A percentile compares a stretch with the other conserved stretches of the same genome.
Evolutionary conservation across 202 grass and related monocot species (phyloP).

Genomic region (Panicum hallii): DNA sequence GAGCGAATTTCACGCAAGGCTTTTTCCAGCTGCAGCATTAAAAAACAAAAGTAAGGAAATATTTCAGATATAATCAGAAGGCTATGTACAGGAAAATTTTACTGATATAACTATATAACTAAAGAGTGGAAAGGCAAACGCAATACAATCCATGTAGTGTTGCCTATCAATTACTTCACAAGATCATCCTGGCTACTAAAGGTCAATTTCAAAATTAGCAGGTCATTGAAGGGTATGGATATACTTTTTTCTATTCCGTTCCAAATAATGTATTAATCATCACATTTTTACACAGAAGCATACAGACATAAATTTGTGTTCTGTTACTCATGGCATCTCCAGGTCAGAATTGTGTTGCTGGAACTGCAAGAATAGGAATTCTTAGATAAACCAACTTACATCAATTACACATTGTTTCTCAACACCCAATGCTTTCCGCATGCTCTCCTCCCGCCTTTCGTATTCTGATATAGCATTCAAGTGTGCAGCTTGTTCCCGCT

Average conservation of each 20-base stretch:
- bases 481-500: conserved; percentile 83
- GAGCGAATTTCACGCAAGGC: conserved; percentile 74
- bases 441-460: conserved; percentile 75
- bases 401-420: conserved; percentile 89
- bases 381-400: conserved; percentile 56
- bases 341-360: conserved; percentile 4
- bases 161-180: background rate
- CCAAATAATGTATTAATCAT: background rate
- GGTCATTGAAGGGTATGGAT: conserved; percentile 6
- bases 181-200: conserved; percentile 12
- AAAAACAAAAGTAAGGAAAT: conserved; percentile 9
- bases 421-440: conserved; percentile 73
- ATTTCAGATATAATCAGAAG: conserved; percentile 25
- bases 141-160: background rate
- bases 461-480: conserved; percentile 76
- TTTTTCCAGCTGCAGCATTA: conserved; percentile 81
- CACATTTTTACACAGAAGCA: background rate
- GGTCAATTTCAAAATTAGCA: conserved; percentile 20
- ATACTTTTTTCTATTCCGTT: background rate
- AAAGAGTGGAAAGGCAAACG: conserved; percentile 1
- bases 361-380: conserved; percentile 36
- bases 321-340: background rate
- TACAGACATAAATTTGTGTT: background rate
- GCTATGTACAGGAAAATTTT: background rate
- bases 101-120: background rate